Percentiles rank a stretch among this genome's conserved stretches.
These are phyloP conservation scores for Solanum rostratum DNA, from an alignment of 257 asterid species.

Conservation along the genomic window DNA sequence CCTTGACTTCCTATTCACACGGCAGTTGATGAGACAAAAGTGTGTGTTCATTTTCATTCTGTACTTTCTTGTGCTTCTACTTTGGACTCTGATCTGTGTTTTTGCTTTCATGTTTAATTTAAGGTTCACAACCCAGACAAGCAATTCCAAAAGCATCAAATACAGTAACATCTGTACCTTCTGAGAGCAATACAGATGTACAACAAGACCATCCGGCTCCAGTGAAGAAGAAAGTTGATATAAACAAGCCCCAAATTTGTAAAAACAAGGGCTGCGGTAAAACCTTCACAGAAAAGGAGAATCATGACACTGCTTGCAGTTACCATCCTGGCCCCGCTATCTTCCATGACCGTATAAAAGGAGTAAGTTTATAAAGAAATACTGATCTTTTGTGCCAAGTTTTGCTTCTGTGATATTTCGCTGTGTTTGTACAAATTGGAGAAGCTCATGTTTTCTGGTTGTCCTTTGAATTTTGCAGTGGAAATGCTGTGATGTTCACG, in stretches of 20 bases:
- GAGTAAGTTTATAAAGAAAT: constrained; percentile 38
- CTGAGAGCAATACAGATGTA: constrained; percentile 13
- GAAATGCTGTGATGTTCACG: constrained; percentile 91
- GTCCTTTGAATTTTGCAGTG: constrained; percentile 36
- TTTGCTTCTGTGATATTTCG: neutral
- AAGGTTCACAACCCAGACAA: constrained; percentile 47
- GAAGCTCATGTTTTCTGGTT: neutral
- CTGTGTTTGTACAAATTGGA: neutral
- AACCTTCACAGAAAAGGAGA: constrained; percentile 75
- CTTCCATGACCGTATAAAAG: constrained; percentile 85
- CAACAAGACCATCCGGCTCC: constrained; percentile 35
- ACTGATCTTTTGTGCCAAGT: neutral
- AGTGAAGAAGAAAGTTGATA: constrained; percentile 44
- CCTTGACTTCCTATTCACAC: too few species aligned
- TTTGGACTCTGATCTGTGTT: neutral
- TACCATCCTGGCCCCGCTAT: constrained; percentile 93
- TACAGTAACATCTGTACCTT: constrained; percentile 1
- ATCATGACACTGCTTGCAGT: constrained; percentile 69
- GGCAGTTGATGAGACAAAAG: neutral
- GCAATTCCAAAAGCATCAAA: constrained; percentile 26
- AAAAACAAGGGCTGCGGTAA: constrained; percentile 71
- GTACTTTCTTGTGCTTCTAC: neutral
- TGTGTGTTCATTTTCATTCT: neutral
- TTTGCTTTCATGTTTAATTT: neutral
- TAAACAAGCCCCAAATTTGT: constrained; percentile 71